Evolutionary conservation across 306 rosid genomes (phyloP).

Genomic region (Coriaria nepalensis): DNA sequence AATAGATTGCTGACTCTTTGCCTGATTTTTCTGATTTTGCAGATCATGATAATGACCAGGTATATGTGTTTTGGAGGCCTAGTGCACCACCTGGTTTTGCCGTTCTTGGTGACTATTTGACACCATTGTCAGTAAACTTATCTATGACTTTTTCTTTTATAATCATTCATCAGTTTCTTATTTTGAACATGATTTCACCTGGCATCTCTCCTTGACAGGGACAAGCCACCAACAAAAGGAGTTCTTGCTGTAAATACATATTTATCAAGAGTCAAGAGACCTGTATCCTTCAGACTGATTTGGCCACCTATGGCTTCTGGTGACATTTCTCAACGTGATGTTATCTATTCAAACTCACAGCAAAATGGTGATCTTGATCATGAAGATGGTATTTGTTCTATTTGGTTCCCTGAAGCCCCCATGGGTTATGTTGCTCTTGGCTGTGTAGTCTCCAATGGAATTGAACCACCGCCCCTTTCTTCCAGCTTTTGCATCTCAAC

Average conservation of each 20-base stretch:
- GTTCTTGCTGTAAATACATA: conserved; percentile 81
- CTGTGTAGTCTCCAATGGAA: conserved; percentile 69
- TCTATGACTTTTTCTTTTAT: conserved; percentile 17
- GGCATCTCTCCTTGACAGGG: conserved; percentile 48
- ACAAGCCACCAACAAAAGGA: conserved; percentile 86
- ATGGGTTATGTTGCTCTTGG: conserved; percentile 86
- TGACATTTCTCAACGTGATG: conserved; percentile 21
- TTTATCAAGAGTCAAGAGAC: conserved; percentile 58
- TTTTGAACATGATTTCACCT: conserved; percentile 10
- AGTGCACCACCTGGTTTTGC: conserved; percentile 92
- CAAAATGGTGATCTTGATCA: conserved; percentile 15
- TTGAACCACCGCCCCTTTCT: conserved; percentile 54
- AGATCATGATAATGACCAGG: conserved; percentile 59
- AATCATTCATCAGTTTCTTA: not conserved
- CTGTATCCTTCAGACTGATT: conserved; percentile 58
- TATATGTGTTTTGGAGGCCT: conserved; percentile 89
- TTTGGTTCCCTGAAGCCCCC: conserved; percentile 97
- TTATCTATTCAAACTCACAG: conserved; percentile 16
- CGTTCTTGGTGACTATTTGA: conserved; percentile 82
- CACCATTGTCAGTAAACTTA: conserved; percentile 61
- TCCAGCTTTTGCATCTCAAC: conserved; percentile 63
- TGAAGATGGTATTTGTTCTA: conserved; percentile 40
- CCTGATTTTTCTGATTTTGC: conserved; percentile 23
- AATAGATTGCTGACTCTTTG: too few relatives aligned
- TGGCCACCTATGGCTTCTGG: conserved; percentile 60